Conservation (phyloP, 2,329 filamentous ascomycete species). For the Kalaharituber pfeilii region DNA sequence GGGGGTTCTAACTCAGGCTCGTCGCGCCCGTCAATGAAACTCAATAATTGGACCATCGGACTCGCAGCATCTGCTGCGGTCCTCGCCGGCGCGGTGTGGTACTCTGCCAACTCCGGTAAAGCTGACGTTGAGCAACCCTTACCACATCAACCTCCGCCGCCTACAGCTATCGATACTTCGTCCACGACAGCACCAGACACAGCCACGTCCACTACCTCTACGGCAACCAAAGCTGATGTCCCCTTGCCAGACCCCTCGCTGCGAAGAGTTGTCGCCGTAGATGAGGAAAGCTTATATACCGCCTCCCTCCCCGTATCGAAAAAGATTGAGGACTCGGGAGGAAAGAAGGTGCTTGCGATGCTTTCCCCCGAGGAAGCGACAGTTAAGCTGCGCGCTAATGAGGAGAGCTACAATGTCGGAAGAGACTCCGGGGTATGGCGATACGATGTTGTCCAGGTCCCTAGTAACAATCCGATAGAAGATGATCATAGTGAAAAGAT, state of each 20-base stretch:
- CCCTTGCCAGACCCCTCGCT: neutral
- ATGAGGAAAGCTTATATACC: slow-evolving; percentile 78
- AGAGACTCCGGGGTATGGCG: slow-evolving; percentile 79
- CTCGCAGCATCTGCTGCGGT: neutral
- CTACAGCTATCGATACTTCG: neutral
- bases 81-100: neutral
- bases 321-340: slow-evolving; percentile 54
- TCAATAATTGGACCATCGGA: neutral
- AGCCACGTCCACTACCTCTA: neutral
- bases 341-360: slow-evolving; percentile 78
- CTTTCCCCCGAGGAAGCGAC: slow-evolving; percentile 87
- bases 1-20: neutral
- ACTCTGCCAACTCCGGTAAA: neutral
- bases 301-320: slow-evolving; percentile 77
- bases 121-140: neutral
- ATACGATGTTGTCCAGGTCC: slow-evolving; percentile 86
- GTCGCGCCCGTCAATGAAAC: neutral
- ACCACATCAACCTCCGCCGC: neutral
- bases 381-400: slow-evolving; percentile 68
- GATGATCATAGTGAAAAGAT: slow-evolving; percentile 98
- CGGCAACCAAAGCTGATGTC: neutral
- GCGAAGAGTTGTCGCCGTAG: slow-evolving; percentile 64
- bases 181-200: neutral
- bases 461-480: slow-evolving; percentile 94
- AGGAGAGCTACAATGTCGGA: slow-evolving; percentile 81